Evolutionary conservation across 306 rosid genomes (phyloP), one percentile per base, ranked within the genome.

Genomic region (Cicer chorassanicum): DNA sequence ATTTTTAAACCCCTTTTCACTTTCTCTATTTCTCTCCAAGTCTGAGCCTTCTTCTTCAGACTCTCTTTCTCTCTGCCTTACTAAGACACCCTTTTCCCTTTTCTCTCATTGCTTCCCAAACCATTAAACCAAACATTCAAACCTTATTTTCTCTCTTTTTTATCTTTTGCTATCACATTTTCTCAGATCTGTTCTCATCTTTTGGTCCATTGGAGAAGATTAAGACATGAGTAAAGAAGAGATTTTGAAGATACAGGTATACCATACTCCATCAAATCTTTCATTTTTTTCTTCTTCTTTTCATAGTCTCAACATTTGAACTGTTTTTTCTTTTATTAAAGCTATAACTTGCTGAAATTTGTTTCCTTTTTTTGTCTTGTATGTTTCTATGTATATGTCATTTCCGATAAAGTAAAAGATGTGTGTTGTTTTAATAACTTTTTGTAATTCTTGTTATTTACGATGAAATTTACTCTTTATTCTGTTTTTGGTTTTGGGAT

Each of bases 171-270:
- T 56, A 16, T 74, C 64, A 62, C 64, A 73, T 44, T 82, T 84
- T 62, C 77, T 62, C 75, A 87, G 87, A 88, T 87, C 92, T 86
- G 57, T 41, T 77, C 21, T 11, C 67, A 19, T n/a, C 53, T 74
- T 57, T 24, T 61, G 34, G 80, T 72, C 43, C 66, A 74, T 76
- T 75, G 75, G 61, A 9, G 2, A 51, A 7, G 15, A 1, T 3
- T 14, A 29, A 82, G 68, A 71, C 41, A 93, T 93, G 98, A 90
- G 91, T 85, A 85, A 89, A 77, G 98, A 93, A 68, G 98, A 90
- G 91, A 73, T 90, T 77, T 62, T 90, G 86, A 93, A 93, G 93
- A 87, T 93, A 74, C 93, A 93, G 98, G 98, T 92, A 82, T 65
- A 40, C 36, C 36, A 29, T 29, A 29, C 36, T 29, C 36, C 36